Evolutionary conservation across 495 filamentous ascomycete species (phyloP), one percentile per base, ranked within the genome.

Genomic region (Daldinia loculata): DNA sequence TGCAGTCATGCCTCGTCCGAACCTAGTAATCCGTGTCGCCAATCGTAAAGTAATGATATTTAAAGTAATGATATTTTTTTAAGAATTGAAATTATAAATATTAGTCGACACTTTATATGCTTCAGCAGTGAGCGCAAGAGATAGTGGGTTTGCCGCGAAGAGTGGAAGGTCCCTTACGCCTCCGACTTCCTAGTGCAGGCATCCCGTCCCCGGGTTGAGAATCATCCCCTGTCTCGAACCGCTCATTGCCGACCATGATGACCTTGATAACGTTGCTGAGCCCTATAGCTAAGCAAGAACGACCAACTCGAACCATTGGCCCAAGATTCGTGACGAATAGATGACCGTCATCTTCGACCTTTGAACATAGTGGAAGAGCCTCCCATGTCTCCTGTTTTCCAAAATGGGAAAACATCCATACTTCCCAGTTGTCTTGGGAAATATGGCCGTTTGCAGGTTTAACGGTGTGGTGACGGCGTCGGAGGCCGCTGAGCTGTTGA

Each of bases 241-340:
- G 79, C 73, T 90, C 89, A 63, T 87, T 84, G 26, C 89, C 89
- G 6, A 88, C 79, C 30, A 82, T 86, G 34, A 92, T 80, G 29
- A 92, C 74, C 76, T 92, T 92, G 66, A 92, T 83, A 1, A 85
- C 81, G 61, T 92, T 90, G 8, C 89, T 91, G 38, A 91, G 86
- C 0, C 84, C 89, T 1, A 93, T 83, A 1, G 88, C 90, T 14
- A 92, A 81, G 51, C 84, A 88, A 51, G 81, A 74, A 17, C 83
- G 82, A 5, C 90, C 89, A 5, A 91, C 74, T 60, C 81, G 80
- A 5, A 80, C 77, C 63, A 90, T 85, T 0, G 90, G 89, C 0
- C 91, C 91, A 0, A 87, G 76, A 56, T 80, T 81, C 15, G 83
- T 83, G 15, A 91, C 88, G 41, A 91, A 82, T 4, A 93, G 80